Conservation (phyloP, 179 eudicot genomes). For the Patellifolia procumbens region DNA sequence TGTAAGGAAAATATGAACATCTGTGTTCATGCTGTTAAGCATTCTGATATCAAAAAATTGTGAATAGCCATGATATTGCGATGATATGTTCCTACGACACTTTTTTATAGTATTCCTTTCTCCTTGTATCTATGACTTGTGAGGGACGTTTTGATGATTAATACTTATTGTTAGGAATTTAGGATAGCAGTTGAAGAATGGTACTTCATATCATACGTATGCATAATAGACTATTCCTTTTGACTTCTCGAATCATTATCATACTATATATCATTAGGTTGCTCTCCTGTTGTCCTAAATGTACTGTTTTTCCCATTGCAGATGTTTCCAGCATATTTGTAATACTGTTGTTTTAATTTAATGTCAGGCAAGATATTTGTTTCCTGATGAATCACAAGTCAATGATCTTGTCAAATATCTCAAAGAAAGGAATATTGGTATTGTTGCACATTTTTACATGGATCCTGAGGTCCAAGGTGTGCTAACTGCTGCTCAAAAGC, state of each 20-base stretch:
- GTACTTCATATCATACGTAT: neutral
- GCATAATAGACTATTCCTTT: neutral
- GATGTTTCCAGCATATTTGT: neutral
- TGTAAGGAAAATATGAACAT: too few relatives aligned
- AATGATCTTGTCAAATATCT: conserved; percentile 69
- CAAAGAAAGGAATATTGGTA: conserved; percentile 75
- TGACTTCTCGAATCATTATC: neutral
- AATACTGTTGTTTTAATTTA: conserved; percentile 19
- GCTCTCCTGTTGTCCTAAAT: neutral
- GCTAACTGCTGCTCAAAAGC: conserved; percentile 84
- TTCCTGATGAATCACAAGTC: conserved; percentile 65
- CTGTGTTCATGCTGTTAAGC: neutral
- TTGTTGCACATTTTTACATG: conserved; percentile 99
- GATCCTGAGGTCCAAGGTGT: conserved; percentile 99
- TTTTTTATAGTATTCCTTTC: neutral
- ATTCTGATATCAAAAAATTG: neutral
- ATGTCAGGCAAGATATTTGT: conserved; percentile 78
- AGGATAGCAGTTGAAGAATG: neutral
- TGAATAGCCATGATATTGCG: neutral
- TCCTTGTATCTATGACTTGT: neutral
- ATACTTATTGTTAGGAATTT: neutral
- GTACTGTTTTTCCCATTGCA: neutral
- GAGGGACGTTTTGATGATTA: neutral
- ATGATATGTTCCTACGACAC: too few relatives aligned
- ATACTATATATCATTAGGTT: neutral